Conservation (phyloP, 1,284 basidiomycete species). For the Malassezia obtusa region DNA sequence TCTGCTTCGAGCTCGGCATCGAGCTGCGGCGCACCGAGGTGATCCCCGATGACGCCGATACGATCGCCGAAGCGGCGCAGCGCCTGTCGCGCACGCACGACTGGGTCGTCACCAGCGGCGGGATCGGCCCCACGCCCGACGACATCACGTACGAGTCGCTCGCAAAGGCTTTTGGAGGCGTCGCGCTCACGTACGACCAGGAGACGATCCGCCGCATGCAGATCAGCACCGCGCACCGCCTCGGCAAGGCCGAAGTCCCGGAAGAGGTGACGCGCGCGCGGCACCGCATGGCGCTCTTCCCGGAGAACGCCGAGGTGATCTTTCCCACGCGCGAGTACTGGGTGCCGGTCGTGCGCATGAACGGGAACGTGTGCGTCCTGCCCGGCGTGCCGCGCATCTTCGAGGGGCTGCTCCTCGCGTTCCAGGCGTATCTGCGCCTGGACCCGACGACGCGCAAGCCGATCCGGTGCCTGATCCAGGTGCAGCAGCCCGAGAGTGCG, state of each 20-base stretch:
- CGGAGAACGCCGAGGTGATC: conserved; percentile 29
- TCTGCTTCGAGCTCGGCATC: conserved; percentile 43
- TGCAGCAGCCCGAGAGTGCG: conserved; percentile 58
- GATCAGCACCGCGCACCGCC: conserved; percentile 53
- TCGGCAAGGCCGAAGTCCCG: conserved; percentile 54
- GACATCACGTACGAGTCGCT: conserved; percentile 76
- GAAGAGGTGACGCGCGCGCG: conserved; percentile 28
- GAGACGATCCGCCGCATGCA: conserved; percentile 72
- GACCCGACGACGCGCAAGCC: conserved; percentile 29
- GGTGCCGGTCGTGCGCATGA: conserved; percentile 77
- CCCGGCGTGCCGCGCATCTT: conserved; percentile 82
- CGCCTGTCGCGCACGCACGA: conserved; percentile 60
- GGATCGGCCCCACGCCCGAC: conserved; percentile 41
- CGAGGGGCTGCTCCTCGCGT: conserved; percentile 51
- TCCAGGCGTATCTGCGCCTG: conserved; percentile 56
- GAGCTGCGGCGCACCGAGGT: conserved; percentile 62
- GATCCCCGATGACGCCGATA: conserved; percentile 75
- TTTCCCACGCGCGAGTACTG: conserved; percentile 51
- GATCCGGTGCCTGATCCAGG: conserved; percentile 48
- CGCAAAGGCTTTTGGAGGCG: conserved; percentile 64
- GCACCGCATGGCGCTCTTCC: conserved; percentile 43
- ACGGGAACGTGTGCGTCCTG: conserved; percentile 74
- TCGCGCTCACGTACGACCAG: conserved; percentile 61
- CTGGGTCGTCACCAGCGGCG: conserved; percentile 30
- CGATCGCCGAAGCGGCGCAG: conserved; percentile 75